These are phyloP conservation scores for Dillenia suffruticosa DNA, from an alignment of 164 flowering plant genomes.

Conservation along the genomic window DNA sequence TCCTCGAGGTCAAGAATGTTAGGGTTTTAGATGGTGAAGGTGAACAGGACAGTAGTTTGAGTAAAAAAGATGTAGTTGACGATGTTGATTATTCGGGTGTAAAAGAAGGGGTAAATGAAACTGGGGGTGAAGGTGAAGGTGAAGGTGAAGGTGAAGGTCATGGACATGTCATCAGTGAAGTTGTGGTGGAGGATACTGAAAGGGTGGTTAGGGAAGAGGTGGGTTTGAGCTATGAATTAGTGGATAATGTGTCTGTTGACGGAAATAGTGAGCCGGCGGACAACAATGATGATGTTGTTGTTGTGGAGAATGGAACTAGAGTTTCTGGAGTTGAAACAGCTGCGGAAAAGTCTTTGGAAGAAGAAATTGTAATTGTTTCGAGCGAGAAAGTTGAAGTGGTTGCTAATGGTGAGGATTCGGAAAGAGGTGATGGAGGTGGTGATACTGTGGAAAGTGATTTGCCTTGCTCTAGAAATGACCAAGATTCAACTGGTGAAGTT, in stretches of 20 bases:
- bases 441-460: too few species aligned
- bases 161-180: neutral
- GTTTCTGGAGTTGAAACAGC: conserved; percentile 1
- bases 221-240: neutral
- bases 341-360: neutral
- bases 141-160: neutral
- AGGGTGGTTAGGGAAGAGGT: neutral
- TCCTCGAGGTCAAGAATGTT: neutral
- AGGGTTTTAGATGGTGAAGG: neutral
- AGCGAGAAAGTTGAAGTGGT: neutral
- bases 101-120: neutral
- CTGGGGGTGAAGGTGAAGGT: neutral
- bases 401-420: neutral
- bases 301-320: conserved; percentile 1
- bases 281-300: conserved; percentile 1
- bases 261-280: neutral
- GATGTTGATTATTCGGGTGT: neutral
- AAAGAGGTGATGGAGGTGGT: too few species aligned
- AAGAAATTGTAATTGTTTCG: neutral
- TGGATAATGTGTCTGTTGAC: conserved; percentile 2
- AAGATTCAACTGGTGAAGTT: too few species aligned
- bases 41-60: too few species aligned
- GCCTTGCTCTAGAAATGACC: too few species aligned
- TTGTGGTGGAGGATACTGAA: conserved; percentile 2
- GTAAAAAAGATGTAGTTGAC: conserved; percentile 1